Evolutionary conservation across 768 basidiomycete genomes (phyloP).

Genomic region (Suillus hirtellus): DNA sequence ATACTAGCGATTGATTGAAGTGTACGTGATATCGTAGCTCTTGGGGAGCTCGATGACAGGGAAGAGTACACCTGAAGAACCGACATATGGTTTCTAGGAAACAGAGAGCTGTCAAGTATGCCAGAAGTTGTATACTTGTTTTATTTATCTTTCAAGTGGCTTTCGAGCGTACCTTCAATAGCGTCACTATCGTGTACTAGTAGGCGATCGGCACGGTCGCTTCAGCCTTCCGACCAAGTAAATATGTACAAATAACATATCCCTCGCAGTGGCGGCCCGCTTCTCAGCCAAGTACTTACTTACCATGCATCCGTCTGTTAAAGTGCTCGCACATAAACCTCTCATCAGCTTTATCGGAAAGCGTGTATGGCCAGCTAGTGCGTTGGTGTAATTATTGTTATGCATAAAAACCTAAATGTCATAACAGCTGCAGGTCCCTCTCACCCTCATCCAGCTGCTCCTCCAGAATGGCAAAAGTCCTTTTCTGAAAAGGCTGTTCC

Average conservation of each 20-base stretch:
- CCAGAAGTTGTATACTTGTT: neutral
- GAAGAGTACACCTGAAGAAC: slow-evolving; percentile 11
- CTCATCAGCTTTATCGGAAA: slow-evolving; percentile 66
- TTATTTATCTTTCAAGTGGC: neutral
- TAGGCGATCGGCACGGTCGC: neutral
- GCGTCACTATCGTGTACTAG: neutral
- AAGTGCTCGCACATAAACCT: slow-evolving; percentile 48
- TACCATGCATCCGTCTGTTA: slow-evolving; percentile 38
- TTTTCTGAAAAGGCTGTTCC: slow-evolving; percentile 44
- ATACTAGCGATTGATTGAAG: slow-evolving; percentile 55
- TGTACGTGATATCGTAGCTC: slow-evolving; percentile 45
- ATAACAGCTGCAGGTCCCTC: slow-evolving; percentile 38
- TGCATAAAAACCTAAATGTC: slow-evolving; percentile 7
- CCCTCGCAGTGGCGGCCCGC: neutral
- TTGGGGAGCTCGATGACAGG: slow-evolving; percentile 47
- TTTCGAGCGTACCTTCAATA: neutral
- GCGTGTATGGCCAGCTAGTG: slow-evolving; percentile 50
- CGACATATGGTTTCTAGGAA: slow-evolving; percentile 5
- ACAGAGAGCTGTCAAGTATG: neutral
- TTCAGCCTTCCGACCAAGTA: slow-evolving; percentile 7
- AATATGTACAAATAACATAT: slow-evolving; percentile 16
- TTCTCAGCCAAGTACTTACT: slow-evolving; percentile 3
- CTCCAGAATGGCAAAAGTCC: slow-evolving; percentile 54
- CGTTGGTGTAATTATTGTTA: slow-evolving; percentile 16
- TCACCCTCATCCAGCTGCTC: slow-evolving; percentile 67